phyloP scores from a whole-genome alignment of 306 rosid genomes.

The Nissolia schottii region DNA sequence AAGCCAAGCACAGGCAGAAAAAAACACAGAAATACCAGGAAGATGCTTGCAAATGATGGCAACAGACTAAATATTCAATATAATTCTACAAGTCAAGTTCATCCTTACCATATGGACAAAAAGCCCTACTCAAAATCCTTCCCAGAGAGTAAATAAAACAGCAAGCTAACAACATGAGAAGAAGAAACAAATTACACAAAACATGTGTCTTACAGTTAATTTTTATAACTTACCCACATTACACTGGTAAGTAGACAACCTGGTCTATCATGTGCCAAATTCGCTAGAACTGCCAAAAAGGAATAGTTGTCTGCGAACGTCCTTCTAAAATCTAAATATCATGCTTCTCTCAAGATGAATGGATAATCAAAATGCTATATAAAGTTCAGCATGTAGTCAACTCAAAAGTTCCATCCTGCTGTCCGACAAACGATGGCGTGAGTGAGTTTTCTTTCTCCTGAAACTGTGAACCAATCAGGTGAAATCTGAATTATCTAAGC shows the following conservation, averaged over 20 bases:
- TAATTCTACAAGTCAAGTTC: conserved; percentile 17
- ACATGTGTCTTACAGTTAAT: conserved; percentile 21
- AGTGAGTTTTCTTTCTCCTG: neutral
- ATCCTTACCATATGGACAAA: conserved; percentile 10
- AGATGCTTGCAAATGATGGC: neutral
- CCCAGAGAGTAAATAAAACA: neutral
- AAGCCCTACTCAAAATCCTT: conserved; percentile 21
- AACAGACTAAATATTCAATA: neutral
- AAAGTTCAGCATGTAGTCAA: neutral
- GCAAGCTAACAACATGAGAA: neutral
- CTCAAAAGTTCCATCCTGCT: conserved; percentile 18
- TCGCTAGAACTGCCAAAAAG: conserved; percentile 29
- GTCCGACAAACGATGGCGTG: conserved; percentile 2
- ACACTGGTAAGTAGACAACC: conserved; percentile 18
- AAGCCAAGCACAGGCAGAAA: neutral
- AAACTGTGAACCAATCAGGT: neutral
- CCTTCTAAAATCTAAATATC: conserved; percentile 10
- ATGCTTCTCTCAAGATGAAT: neutral
- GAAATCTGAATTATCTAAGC: neutral
- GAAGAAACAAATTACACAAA: conserved; percentile 21
- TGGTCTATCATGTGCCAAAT: conserved; percentile 18
- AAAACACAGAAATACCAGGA: neutral
- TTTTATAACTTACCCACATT: conserved; percentile 20
- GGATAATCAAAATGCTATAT: neutral
- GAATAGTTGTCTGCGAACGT: conserved; percentile 28